A percentile compares a stretch with the other conserved stretches of the same genome.
Evolutionary conservation across 1,139 yeast genomes (phyloP).

Genomic region (Hemisphaericaspora subhashii): DNA sequence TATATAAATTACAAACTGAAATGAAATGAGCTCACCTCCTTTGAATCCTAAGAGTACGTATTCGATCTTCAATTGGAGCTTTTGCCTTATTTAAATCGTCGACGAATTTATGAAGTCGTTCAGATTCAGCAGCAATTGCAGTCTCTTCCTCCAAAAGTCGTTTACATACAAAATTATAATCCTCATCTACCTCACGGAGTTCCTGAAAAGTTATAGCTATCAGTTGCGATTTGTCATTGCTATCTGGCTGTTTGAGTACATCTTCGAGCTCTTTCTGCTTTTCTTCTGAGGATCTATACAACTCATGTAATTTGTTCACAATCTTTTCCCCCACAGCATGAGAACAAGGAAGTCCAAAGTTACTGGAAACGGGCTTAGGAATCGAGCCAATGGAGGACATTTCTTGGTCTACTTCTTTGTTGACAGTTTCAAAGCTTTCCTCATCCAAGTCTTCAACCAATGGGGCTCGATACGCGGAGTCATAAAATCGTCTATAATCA

Average conservation of each 20-base stretch:
- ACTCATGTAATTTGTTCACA: conserved; percentile 9
- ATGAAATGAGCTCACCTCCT: too few species aligned
- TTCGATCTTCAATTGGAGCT: conserved; percentile 1
- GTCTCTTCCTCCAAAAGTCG: conserved; percentile 5
- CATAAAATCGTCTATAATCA: conserved; percentile 43
- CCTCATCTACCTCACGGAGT: conserved; percentile 6
- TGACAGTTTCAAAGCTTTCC: conserved; percentile 25
- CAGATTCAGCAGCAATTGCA: conserved; percentile 3
- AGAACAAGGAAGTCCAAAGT: conserved; percentile 5
- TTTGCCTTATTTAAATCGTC: conserved; percentile 3
- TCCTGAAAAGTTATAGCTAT: background rate
- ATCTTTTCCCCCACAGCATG: conserved; percentile 9
- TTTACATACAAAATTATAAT: conserved; percentile 2
- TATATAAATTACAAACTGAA: too few species aligned
- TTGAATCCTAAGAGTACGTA: conserved; percentile 1
- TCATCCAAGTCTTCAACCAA: conserved; percentile 45
- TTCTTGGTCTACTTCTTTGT: conserved; percentile 30
- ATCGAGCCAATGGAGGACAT: too few species aligned
- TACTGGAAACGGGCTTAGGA: too few species aligned
- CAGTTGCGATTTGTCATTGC: background rate
- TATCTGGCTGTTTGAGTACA: background rate
- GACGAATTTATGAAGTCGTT: conserved; percentile 3
- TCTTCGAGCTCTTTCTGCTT: background rate
- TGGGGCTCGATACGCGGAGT: conserved; percentile 20
- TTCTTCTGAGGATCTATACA: conserved; percentile 4